Evolutionary conservation across 371 early-diverging fungal species (phyloP).

Genomic region (Umbelopsis sp.): DNA sequence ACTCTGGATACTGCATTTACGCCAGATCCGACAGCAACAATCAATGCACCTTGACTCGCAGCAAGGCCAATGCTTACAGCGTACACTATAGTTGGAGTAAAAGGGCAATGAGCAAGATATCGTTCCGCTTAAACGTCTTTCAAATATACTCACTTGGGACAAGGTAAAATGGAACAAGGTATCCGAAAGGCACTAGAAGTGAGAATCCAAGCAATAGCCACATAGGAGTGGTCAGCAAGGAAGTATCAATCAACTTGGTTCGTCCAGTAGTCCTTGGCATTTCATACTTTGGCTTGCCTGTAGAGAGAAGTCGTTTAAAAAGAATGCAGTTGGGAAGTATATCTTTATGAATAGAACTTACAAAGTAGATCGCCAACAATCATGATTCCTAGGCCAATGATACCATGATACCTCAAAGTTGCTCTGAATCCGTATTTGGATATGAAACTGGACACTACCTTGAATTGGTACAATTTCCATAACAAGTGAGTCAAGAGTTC

Average conservation of each 20-base stretch:
- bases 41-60: constrained; percentile 22
- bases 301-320: neutral
- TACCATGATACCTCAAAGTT: constrained; percentile 37
- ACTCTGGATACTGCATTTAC: constrained; percentile 33
- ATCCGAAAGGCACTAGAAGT: constrained; percentile 16
- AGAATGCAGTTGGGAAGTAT: neutral
- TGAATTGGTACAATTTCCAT: neutral
- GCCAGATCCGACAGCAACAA: constrained; percentile 30
- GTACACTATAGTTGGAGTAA: neutral
- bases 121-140: neutral
- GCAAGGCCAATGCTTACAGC: constrained; percentile 23
- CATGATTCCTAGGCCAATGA: constrained; percentile 19
- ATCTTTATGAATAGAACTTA: neutral
- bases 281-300: neutral
- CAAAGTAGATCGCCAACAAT: neutral
- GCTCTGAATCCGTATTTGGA: constrained; percentile 39
- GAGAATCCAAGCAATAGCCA: constrained; percentile 17
- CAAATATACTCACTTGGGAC: constrained; percentile 22
- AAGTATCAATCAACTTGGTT: constrained; percentile 1
- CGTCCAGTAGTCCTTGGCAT: neutral
- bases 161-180: constrained; percentile 23
- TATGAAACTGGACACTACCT: constrained; percentile 35
- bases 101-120: neutral
- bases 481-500: neutral
- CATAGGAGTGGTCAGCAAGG: constrained; percentile 19